A percentile compares a stretch with the other conserved stretches of the same genome.
Evolutionary conservation across 345 rosid genomes (phyloP).

Genomic region (Heritiera fomes): DNA sequence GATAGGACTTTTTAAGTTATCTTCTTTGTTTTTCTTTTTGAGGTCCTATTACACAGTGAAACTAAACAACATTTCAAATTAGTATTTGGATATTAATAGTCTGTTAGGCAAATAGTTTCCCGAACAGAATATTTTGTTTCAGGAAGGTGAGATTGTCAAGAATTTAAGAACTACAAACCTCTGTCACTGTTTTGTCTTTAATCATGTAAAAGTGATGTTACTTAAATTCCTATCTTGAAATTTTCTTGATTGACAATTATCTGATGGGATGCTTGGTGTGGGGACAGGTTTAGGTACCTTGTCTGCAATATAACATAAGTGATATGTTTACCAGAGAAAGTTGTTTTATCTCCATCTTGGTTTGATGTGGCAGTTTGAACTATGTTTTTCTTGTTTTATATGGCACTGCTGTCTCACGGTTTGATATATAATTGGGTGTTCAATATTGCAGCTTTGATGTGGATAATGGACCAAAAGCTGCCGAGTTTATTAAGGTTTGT

Average conservation of each 20-base stretch:
- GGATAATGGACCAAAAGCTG: conserved; percentile 93
- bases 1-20: neutral
- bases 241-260: conserved; percentile 3
- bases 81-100: neutral
- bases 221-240: neutral
- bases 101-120: neutral
- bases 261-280: neutral
- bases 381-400: conserved; percentile 2
- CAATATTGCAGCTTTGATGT: conserved; percentile 69
- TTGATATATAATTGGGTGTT: conserved; percentile 19
- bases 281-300: neutral
- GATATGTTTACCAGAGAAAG: neutral
- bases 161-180: neutral
- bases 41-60: neutral
- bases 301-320: neutral
- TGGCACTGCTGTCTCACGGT: neutral
- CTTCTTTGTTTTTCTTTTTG: neutral
- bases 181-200: neutral
- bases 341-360: neutral
- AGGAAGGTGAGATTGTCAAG: neutral
- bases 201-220: neutral
- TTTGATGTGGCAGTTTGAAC: conserved; percentile 11
- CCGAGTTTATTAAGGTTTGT: conserved; percentile 86
- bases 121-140: neutral
- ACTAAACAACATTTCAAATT: neutral